Percentiles rank a stretch among this genome's conserved stretches.
Conservation (phyloP, 2,329 filamentous ascomycete genomes). For the Aspergillus texensis region DNA sequence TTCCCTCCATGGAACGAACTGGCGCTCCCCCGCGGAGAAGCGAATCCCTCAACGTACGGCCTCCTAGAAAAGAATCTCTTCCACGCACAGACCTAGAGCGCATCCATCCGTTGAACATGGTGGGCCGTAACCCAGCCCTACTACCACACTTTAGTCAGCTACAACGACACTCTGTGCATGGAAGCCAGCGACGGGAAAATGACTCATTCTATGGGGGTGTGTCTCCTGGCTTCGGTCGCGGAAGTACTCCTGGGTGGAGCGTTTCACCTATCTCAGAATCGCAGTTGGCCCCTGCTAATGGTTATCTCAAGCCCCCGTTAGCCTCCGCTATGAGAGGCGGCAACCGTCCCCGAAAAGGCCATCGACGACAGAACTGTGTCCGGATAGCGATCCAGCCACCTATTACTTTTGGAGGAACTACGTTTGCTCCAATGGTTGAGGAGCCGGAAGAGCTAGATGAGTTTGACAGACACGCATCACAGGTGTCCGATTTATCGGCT, state of each 20-base stretch:
- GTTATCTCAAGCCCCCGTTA: conserved; percentile 26
- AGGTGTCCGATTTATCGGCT: conserved; percentile 24
- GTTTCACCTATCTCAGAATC: conserved; percentile 22
- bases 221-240: conserved; percentile 19
- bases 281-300: conserved; percentile 25
- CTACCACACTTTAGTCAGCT: conserved; percentile 29
- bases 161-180: conserved; percentile 27
- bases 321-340: conserved; percentile 38
- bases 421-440: conserved; percentile 39
- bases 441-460: conserved; percentile 39
- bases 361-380: conserved; percentile 47
- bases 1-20: conserved; percentile 27
- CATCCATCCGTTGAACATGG: conserved; percentile 16
- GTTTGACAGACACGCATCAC: conserved; percentile 26
- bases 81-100: conserved; percentile 20
- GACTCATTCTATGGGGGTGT: conserved; percentile 31
- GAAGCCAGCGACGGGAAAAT: conserved; percentile 21
- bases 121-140: conserved; percentile 14
- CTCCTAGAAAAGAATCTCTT: conserved; percentile 22
- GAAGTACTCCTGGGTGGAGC: conserved; percentile 24
- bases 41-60: conserved; percentile 32
- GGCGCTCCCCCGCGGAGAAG: conserved; percentile 32
- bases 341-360: conserved; percentile 39
- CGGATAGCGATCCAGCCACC: conserved; percentile 44
- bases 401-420: conserved; percentile 36